phyloP scores from a whole-genome alignment of 805 yeast species.

The Lipomyces spencermartinsiae region DNA sequence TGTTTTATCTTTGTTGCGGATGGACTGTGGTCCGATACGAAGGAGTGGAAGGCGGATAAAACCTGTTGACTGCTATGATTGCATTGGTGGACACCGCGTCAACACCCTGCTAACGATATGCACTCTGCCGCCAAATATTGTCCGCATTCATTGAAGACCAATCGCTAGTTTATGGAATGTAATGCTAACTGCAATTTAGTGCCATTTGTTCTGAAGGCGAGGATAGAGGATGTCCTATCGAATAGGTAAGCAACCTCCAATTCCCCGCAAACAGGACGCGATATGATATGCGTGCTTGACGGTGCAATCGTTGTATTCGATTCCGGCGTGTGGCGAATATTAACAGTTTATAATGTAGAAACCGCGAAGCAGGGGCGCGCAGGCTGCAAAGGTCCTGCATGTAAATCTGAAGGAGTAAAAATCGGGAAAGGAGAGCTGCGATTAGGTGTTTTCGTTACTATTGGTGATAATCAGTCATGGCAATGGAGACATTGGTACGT shows the following conservation, averaged over 20 bases:
- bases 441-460: slow-evolving; percentile 33
- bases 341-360: slow-evolving; percentile 20
- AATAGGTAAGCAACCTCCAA: slow-evolving; percentile 11
- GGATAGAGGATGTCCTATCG: slow-evolving; percentile 19
- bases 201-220: neutral
- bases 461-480: slow-evolving; percentile 31
- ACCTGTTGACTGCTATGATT: too few relatives aligned
- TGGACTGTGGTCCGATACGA: too few relatives aligned
- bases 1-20: too few relatives aligned
- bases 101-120: too few relatives aligned
- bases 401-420: slow-evolving; percentile 25
- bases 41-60: too few relatives aligned
- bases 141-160: neutral
- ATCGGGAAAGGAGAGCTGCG: slow-evolving; percentile 37
- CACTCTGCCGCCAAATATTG: neutral
- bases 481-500: slow-evolving; percentile 39
- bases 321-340: neutral
- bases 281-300: too few relatives aligned
- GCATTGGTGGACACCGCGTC: too few relatives aligned
- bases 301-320: too few relatives aligned
- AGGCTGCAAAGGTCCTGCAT: slow-evolving; percentile 28
- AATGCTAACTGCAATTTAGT: too few relatives aligned
- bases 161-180: neutral
- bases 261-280: too few relatives aligned
- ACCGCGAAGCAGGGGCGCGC: slow-evolving; percentile 34